Evolutionary conservation across 2,329 filamentous ascomycete genomes (phyloP), one percentile per base, ranked within the genome.

Genomic region (Drechslerella stenobrocha): DNA sequence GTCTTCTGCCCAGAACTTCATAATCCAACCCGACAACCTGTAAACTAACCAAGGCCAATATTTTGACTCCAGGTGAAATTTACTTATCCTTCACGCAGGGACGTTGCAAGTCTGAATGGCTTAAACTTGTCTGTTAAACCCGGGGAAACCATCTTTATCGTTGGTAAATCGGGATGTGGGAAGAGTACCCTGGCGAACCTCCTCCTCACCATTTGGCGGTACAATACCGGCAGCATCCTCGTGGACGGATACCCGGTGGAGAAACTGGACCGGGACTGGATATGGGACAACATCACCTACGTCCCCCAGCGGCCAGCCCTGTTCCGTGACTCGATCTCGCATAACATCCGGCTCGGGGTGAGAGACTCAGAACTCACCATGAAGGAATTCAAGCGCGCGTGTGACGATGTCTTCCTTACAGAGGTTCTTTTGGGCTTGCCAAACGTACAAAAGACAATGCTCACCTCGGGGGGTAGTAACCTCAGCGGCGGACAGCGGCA

Each of bases 151-250:
- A 89, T 85, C 0, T 96, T 93, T 73, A 80, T 97, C 1, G 83
- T 96, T 50, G 93, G 92, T 0, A 83, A 82, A 72, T 96, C 90
- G 73, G 93, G 93, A 0, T 96, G 89, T 1, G 92, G 92, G 0
- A 97, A 97, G 76, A 96, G 90, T 72, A 97, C 92, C 0, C 74
- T 97, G 1, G 86, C 87, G 0, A 90, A 89, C 73, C 80, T 97
- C 0, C 80, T 97, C 0, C 80, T 90, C 51, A 83, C 86, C 9
- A 88, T 95, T 72, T 96, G 96, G 73, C 79, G 83, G 4, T 83
- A 88, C 0, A 76, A 77, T 0, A 77, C 77, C 0, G 92, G 91
- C 0, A 76, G 82, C 0, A 85, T 96, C 13, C 74, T 81, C 0
- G 78, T 97, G 7, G 90, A 95, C 73, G 84, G 82, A 0, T 75